phyloP scores from a whole-genome alignment of 192 early-diverging fungal genomes.

The Blastocladiella britannica region DNA sequence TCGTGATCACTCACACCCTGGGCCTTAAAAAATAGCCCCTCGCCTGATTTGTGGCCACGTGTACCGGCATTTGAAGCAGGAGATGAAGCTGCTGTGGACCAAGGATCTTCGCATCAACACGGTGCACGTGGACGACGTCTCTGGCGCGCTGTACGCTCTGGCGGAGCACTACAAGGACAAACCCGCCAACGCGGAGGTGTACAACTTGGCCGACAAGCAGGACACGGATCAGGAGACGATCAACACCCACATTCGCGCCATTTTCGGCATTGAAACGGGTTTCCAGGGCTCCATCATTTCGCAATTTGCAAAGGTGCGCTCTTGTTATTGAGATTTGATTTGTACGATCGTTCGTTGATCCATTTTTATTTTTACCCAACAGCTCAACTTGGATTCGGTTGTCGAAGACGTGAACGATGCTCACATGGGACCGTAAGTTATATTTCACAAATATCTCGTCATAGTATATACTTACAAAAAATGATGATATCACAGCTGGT shows the following conservation, averaged over 20 bases:
- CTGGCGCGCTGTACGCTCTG: conserved; percentile 31
- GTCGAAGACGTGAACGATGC: conserved; percentile 54
- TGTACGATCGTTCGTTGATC: background rate
- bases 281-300: conserved; percentile 59
- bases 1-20: conserved; percentile 2
- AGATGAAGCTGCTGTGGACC: conserved; percentile 89
- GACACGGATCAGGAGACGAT: conserved; percentile 75
- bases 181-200: conserved; percentile 35
- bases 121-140: conserved; percentile 77
- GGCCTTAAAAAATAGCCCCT: conserved; percentile 38
- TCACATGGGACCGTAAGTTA: conserved; percentile 71
- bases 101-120: conserved; percentile 81
- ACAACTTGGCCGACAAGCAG: conserved; percentile 67
- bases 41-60: conserved; percentile 82
- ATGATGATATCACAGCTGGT: too few relatives aligned
- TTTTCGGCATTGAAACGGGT: conserved; percentile 67
- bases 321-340: conserved; percentile 1
- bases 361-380: background rate
- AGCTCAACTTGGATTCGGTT: conserved; percentile 2
- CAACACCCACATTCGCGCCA: conserved; percentile 40
- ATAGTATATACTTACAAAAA: too few relatives aligned
- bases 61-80: conserved; percentile 53
- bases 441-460: too few relatives aligned
- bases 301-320: conserved; percentile 50
- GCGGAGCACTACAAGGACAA: conserved; percentile 28